Evolutionary conservation across 169 alveolate species (phyloP).

Genomic region (Cryptosporidium xiaoi): DNA sequence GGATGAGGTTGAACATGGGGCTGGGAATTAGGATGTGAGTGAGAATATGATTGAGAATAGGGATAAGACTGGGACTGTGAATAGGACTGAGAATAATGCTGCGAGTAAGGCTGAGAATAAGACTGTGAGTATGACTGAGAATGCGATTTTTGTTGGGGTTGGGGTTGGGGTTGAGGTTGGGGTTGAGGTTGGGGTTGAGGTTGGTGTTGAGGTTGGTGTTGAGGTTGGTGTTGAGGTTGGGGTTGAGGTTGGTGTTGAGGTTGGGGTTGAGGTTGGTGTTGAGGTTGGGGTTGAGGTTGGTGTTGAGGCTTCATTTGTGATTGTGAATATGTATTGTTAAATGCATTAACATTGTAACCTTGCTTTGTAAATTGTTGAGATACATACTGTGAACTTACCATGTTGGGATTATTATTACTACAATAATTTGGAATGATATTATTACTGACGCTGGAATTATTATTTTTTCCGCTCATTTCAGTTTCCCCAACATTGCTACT

Average conservation of each 20-base stretch:
- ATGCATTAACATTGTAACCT: too few relatives aligned
- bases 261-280: not conserved
- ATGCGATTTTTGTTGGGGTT: not conserved
- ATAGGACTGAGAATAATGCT: not conserved
- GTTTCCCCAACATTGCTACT: not conserved
- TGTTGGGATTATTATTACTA: not conserved
- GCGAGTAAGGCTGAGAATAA: not conserved
- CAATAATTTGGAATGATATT: not conserved
- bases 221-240: slow-evolving; percentile 3
- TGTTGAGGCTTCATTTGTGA: not conserved
- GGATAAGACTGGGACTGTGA: slow-evolving; percentile 2
- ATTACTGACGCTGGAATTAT: not conserved
- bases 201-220: not conserved
- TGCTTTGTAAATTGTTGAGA: too few relatives aligned
- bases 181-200: not conserved
- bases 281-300: not conserved
- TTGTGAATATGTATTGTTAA: not conserved
- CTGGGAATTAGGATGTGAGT: slow-evolving; percentile 8
- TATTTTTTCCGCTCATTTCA: not conserved
- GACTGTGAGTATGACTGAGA: not conserved
- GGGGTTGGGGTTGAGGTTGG: not conserved
- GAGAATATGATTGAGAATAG: slow-evolving; percentile 11
- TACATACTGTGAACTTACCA: too few relatives aligned
- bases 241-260: too few relatives aligned
- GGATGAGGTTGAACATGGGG: not conserved